Evolutionary conservation across 2,329 filamentous ascomycete genomes (phyloP), one percentile per base, ranked within the genome.

Genomic region (Ampelomyces quisqualis): DNA sequence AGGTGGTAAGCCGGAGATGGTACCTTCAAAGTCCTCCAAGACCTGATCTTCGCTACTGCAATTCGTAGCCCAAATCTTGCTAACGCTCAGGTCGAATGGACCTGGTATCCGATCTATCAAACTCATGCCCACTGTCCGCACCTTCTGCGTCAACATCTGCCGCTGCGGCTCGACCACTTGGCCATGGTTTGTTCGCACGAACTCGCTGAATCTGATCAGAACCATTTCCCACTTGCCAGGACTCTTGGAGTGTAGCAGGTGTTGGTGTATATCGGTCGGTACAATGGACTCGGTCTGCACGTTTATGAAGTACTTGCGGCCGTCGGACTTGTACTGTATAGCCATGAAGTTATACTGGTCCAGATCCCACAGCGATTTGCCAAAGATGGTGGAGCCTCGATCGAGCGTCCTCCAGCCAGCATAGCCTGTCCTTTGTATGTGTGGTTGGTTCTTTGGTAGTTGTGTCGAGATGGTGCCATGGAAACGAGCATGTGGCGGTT

Each of bases 191-290:
- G 93, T 98, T 49, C 93, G 79, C 44, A 98, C 91, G 70, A 98
- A 97, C 52, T 95, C 89, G 56, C 84, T 85, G 79, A 90, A 93
- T 48, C 86, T 86, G 50, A 98, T 85, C 32, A 94, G 70, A n/a
- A 96, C 80, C 2, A 93, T 96, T 76, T 98, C 91, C 93, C 93
- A 98, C 58, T 90, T 79, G 1, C 90, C 90, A 0, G 87, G 84
- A 7, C 81, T 80, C 60, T 84, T 85, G 7, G 85, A 78, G 55
- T 89, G 95, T 4, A 98, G 71, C 34, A 93, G 78, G 69, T 98
- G 93, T 67, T 98, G 93, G 68, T 97, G 93, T 49, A 98, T 77
- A 67, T 98, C 93, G n/a, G 90, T 91, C 8, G 89, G 87, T 33
- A 95, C 88, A 40, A 98, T 84, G 1, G 87, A 88, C 64, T 98